These are phyloP conservation scores for Nemania sp. DNA, from an alignment of 2,329 filamentous ascomycete genomes.

Conservation along the genomic window DNA sequence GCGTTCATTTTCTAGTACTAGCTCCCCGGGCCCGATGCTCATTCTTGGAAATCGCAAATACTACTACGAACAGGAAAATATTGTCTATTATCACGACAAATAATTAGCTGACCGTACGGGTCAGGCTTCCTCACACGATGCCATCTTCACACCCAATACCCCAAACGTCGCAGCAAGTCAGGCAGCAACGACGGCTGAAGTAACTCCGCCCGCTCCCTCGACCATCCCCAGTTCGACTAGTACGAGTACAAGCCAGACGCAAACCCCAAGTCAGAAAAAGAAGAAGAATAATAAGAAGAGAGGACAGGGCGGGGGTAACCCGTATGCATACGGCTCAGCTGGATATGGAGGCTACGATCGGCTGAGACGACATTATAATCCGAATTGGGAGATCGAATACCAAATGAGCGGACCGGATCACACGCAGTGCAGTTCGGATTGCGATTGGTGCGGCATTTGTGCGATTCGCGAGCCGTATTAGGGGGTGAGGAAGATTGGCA, in stretches of 20 bases:
- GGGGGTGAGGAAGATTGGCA: background rate
- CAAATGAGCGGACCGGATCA: background rate
- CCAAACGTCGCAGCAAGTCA: too few relatives aligned
- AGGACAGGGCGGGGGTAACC: background rate
- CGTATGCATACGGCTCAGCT: background rate
- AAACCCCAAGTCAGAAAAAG: background rate
- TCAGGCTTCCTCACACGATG: too few relatives aligned
- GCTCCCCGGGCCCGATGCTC: too few relatives aligned
- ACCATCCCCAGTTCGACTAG: background rate
- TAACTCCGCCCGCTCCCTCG: background rate
- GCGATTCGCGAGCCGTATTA: background rate
- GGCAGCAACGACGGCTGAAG: background rate
- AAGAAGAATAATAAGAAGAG: background rate
- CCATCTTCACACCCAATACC: too few relatives aligned
- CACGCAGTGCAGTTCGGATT: background rate
- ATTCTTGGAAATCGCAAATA: too few relatives aligned
- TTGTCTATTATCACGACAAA: too few relatives aligned
- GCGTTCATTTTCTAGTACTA: too few relatives aligned
- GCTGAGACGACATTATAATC: background rate
- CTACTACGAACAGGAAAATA: too few relatives aligned
- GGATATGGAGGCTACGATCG: background rate
- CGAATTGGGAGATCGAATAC: background rate
- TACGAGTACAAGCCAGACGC: background rate
- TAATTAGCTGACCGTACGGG: too few relatives aligned
- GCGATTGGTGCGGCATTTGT: constrained; percentile 1